Base-by-base conservation (phyloP, 1,284 basidiomycete species). In the Rhodotorula mucilaginosa region DNA sequence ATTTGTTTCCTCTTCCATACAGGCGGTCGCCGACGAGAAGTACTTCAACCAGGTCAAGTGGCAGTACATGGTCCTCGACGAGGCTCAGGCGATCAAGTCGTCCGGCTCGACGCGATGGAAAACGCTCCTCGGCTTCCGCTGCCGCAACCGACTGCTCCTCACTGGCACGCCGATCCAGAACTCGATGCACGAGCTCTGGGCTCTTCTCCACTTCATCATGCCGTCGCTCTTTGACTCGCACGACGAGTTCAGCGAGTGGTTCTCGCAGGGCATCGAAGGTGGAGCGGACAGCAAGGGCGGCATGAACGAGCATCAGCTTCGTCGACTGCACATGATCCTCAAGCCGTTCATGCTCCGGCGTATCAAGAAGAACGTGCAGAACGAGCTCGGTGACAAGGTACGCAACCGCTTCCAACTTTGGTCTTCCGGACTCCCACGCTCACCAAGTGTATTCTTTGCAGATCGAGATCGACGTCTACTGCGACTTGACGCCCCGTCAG, bases 161-260 rank as follows among this genome's bases (percentile, higher is more conserved):
- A 99, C 97, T 0, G 97, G 97, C 74, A 99, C 97, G 49, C 97
- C 97, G 0, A 97, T 99, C 74, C 97, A 99, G 81, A 99, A 99
- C 82, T 97, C 93, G 58, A 99, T 99, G 97, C 96, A 99, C 86
- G 97, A 99, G 82, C 85, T 99, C n/a, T 99, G 97, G 97, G 97
- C 97, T 2, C 85, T 99, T 70, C 85, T 99, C 62, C 97, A 99
- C 81, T 99, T 99, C 83, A 99, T 99, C 84, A 99, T 99, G 97
- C 97, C 97, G 1, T 95, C 91, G 80, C 84, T 99, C 65, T 99
- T 99, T 82, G 97, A 99, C 82, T 98, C 95, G 49, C 96, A 99
- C 80, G 95, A 99, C 80, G 97, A 99, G 83, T 99, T 99, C 84
- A 94, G 92, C 80, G 97, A 99, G 81, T 99, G 97, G 97, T 99